Percentiles rank a stretch among this genome's conserved stretches.
phyloP scores from a whole-genome alignment of 495 filamentous ascomycete genomes.

The Parathielavia appendiculata region DNA sequence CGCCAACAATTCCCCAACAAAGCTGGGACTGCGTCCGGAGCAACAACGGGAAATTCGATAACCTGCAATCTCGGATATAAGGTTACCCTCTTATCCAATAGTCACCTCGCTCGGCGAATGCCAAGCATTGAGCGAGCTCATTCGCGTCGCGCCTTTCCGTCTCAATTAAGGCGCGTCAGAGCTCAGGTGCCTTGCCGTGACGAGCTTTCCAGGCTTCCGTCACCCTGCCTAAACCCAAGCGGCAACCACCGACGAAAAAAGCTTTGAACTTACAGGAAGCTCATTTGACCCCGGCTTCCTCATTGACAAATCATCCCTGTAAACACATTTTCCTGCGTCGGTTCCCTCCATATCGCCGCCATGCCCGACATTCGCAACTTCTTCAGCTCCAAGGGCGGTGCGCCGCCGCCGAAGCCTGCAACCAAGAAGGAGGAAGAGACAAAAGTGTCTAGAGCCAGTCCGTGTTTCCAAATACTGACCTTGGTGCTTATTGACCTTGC shows the following conservation, averaged over 20 bases:
- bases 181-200: neutral
- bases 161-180: slow-evolving; percentile 1
- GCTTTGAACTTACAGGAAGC: neutral
- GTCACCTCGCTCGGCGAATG: slow-evolving; percentile 7
- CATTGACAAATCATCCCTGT: neutral
- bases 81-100: neutral
- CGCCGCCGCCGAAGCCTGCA: slow-evolving; percentile 42
- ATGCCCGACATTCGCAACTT: slow-evolving; percentile 85
- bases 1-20: slow-evolving; percentile 14
- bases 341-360: slow-evolving; percentile 3
- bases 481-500: neutral
- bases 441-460: slow-evolving; percentile 43
- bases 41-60: neutral
- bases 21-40: neutral
- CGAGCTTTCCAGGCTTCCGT: neutral
- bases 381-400: slow-evolving; percentile 60
- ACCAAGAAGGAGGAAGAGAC: slow-evolving; percentile 44
- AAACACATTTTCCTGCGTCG: neutral
- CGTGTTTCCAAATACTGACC: slow-evolving; percentile 14
- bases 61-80: neutral
- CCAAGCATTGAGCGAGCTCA: slow-evolving; percentile 4
- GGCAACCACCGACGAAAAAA: neutral
- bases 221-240: neutral
- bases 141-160: slow-evolving; percentile 5
- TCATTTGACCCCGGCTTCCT: neutral